Conservation (phyloP, 2,329 filamentous ascomycete genomes). For the Sporothrix curviconia region DNA sequence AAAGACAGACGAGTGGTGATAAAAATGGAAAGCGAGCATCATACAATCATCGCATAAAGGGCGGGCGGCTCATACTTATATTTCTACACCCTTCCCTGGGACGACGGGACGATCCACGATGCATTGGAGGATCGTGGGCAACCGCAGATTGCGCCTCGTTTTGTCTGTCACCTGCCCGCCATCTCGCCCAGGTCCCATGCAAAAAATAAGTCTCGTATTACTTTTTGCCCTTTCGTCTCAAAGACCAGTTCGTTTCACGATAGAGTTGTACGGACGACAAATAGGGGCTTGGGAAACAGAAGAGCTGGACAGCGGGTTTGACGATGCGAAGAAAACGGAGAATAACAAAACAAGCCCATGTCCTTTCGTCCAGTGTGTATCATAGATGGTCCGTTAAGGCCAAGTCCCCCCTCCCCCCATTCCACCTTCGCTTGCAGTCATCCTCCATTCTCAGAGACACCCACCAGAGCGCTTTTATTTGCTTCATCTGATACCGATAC, state of each 20-base stretch:
- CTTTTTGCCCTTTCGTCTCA: background rate
- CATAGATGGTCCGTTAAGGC: too few relatives aligned
- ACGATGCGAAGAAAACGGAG: too few relatives aligned
- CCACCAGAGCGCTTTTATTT: background rate
- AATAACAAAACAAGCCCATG: too few relatives aligned
- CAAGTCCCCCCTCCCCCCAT: too few relatives aligned
- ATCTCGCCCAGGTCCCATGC: background rate
- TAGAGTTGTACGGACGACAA: background rate
- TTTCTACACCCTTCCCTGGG: background rate
- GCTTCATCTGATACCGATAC: slow-evolving; percentile 6
- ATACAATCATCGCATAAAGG: background rate
- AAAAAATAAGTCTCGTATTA: background rate
- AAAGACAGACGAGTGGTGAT: background rate
- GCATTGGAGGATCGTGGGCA: background rate
- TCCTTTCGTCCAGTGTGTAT: too few relatives aligned
- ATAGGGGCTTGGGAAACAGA: too few relatives aligned
- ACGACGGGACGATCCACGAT: background rate
- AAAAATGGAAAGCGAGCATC: background rate
- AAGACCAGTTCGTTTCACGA: background rate
- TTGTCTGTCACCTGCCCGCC: too few relatives aligned
- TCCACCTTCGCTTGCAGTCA: too few relatives aligned
- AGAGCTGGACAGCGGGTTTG: too few relatives aligned
- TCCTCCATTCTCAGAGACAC: too few relatives aligned
- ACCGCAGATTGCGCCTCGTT: background rate
- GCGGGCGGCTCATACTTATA: background rate